Evolutionary conservation across 2,329 filamentous ascomycete genomes (phyloP), one percentile per base, ranked within the genome.

Genomic region (Penicillium crustosum): DNA sequence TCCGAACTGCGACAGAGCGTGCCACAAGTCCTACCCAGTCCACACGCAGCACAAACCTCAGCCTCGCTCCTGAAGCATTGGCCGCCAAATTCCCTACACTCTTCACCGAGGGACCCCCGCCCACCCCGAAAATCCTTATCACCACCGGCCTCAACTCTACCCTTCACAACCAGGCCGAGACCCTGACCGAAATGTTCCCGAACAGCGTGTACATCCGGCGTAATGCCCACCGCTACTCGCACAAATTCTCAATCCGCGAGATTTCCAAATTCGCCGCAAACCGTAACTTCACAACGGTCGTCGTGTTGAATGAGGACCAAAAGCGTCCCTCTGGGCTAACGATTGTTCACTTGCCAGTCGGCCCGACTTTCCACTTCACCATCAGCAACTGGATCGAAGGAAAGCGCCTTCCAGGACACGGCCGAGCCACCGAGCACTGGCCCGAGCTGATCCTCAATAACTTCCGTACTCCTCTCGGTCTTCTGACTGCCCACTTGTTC

Each of bases 171-270:
- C 86, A 96, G 79, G 93, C 91, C 49, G 77, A 89, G 58, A 82
- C 92, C 41, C 83, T 97, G 59, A 90, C 88, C 60, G 83, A 84
- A 10, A 79, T 97, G 59, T 95, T 97, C 78, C 93, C 94, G 57
- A 88, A 89, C 74, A 83, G 81, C 66, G 82, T 80, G 44, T 97
- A 97, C 77, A 89, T 99, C 66, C 90, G 87, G 2, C 89, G 94
- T 58, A 92, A 90, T 8, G 86, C 87, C 12, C 92, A 97, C 74
- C 86, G 86, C 52, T 91, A 93, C 75, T 86, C 87, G 9, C 87
- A 97, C 81, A 95, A 96, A 73, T 97, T 96, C 79, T 93, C 89
- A 25, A 83, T 99, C 25, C 85, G 90, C 49, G 94, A 99, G 74
- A 97, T 99, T 65, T 86, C 89, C 68, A 85, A 87, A 63, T 97